Conservation (phyloP, 768 basidiomycete genomes). For the Rhizopogon rudus region DNA sequence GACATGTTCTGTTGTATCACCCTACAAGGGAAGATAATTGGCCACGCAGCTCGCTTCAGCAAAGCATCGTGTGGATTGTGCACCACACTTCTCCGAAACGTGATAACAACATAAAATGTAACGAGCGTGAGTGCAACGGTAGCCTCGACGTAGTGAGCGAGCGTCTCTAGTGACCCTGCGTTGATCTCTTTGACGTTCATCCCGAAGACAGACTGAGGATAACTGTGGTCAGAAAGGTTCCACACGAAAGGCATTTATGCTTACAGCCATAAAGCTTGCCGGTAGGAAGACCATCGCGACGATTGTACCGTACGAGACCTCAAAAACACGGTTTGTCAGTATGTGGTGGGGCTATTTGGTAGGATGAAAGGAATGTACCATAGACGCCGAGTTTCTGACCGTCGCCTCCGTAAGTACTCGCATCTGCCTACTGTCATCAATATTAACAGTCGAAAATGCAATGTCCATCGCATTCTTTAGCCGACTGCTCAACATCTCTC, state of each 20-base stretch:
- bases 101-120: constrained; percentile 54
- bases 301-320: constrained; percentile 32
- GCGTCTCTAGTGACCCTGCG: constrained; percentile 22
- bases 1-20: too few species aligned
- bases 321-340: neutral
- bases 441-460: too few species aligned
- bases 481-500: constrained; percentile 26
- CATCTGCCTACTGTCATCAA: too few species aligned
- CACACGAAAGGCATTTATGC: neutral
- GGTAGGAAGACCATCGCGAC: constrained; percentile 60
- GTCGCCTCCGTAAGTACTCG: too few species aligned
- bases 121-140: constrained; percentile 43
- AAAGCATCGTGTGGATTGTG: constrained; percentile 9
- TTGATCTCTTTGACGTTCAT: constrained; percentile 53
- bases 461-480: constrained; percentile 7
- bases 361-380: constrained; percentile 10
- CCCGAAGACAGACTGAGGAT: constrained; percentile 42
- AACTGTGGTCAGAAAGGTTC: neutral
- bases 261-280: constrained; percentile 37
- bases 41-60: constrained; percentile 20
- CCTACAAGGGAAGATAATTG: constrained; percentile 6
- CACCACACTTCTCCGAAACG: constrained; percentile 36
- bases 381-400: constrained; percentile 33
- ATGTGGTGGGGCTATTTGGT: constrained; percentile 15
- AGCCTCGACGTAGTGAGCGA: constrained; percentile 34